phyloP scores from a whole-genome alignment of 2,329 filamentous ascomycete species.

The Colletotrichum liaoningense region DNA sequence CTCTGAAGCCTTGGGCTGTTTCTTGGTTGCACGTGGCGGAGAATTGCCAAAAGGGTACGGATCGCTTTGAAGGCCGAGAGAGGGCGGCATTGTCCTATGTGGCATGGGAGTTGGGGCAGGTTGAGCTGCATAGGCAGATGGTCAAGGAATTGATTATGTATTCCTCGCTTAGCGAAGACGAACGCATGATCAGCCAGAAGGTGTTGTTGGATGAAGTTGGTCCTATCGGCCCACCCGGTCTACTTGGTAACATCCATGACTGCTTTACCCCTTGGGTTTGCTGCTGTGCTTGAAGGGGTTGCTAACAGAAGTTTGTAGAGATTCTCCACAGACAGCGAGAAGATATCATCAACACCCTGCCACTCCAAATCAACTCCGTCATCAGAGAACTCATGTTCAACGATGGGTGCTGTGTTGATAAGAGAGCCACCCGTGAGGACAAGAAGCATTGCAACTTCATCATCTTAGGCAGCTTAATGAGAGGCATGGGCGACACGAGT shows the following conservation, averaged over 20 bases:
- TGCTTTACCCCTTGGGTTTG: too few species aligned
- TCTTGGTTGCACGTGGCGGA: constrained; percentile 5
- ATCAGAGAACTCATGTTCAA: neutral
- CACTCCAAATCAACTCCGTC: neutral
- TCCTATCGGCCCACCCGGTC: constrained; percentile 10
- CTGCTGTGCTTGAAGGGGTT: neutral
- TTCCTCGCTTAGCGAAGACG: neutral
- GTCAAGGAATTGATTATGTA: constrained; percentile 1
- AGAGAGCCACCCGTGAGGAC: neutral
- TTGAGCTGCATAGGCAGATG: constrained; percentile 5
- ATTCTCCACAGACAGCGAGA: neutral
- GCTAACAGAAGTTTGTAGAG: neutral
- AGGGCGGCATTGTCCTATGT: constrained; percentile 9
- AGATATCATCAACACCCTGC: neutral
- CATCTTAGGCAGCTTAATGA: constrained; percentile 5
- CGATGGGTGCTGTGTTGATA: neutral
- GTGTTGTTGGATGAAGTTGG: constrained; percentile 4
- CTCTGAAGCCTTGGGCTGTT: constrained; percentile 13
- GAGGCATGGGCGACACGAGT: neutral
- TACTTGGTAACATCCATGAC: neutral
- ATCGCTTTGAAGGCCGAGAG: too few species aligned
- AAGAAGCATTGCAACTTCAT: constrained; percentile 11
- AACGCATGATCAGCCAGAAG: neutral
- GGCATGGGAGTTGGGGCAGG: constrained; percentile 15
- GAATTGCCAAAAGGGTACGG: too few species aligned